Conservation (phyloP, 768 basidiomycete genomes). For the Amanita rubescens region DNA sequence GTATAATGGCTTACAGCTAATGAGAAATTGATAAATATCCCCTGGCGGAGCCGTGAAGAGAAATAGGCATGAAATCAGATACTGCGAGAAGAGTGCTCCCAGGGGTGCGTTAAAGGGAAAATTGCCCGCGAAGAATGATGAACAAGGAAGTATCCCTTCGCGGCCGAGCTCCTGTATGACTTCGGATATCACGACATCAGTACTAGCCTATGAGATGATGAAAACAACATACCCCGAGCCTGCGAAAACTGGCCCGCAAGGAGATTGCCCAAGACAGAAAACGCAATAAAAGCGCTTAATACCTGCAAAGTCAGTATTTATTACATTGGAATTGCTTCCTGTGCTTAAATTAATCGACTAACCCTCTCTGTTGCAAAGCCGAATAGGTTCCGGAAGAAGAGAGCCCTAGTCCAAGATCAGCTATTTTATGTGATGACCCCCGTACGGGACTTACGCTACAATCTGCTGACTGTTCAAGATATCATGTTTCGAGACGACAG, state of each 20-base stretch:
- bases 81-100: constrained; percentile 56
- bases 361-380: constrained; percentile 56
- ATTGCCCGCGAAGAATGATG: constrained; percentile 62
- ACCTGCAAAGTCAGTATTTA: constrained; percentile 28
- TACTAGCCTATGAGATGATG: too few relatives aligned
- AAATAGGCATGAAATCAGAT: constrained; percentile 47
- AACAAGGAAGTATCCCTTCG: constrained; percentile 61
- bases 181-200: constrained; percentile 15
- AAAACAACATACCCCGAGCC: constrained; percentile 57
- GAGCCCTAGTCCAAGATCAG: too few relatives aligned
- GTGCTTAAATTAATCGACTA: constrained; percentile 8
- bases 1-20: constrained; percentile 40
- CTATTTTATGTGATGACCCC: too few relatives aligned
- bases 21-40: constrained; percentile 67
- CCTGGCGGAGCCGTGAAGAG: constrained; percentile 56
- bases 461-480: constrained; percentile 58
- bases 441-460: constrained; percentile 56
- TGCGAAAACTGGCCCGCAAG: constrained; percentile 59
- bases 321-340: not conserved
- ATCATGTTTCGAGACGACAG: constrained; percentile 63
- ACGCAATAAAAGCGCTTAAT: constrained; percentile 52
- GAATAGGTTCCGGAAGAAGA: constrained; percentile 72
- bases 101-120: constrained; percentile 65
- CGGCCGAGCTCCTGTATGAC: constrained; percentile 70
- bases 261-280: constrained; percentile 60